Conservation (phyloP, 2,329 filamentous ascomycete genomes). For the Lithohypha guttulata region DNA sequence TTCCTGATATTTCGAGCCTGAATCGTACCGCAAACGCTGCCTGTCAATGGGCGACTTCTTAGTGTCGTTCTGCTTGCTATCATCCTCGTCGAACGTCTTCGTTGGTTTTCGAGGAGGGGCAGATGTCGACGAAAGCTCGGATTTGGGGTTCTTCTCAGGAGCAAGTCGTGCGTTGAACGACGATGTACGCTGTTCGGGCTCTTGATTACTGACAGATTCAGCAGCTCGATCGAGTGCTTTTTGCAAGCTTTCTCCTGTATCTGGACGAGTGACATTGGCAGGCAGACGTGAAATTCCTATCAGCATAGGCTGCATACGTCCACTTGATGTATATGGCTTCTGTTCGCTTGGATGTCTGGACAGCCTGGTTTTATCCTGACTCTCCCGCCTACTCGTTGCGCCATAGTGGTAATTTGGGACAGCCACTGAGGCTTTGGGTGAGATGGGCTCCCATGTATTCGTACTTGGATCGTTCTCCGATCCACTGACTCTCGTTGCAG, state of each 20-base stretch:
- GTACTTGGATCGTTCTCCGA: constrained; percentile 12
- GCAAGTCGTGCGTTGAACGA: constrained; percentile 8
- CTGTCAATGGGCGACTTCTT: constrained; percentile 11
- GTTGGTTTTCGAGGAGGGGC: constrained; percentile 7
- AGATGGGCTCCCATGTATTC: constrained; percentile 2
- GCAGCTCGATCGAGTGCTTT: constrained; percentile 19
- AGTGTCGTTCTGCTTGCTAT: constrained; percentile 18
- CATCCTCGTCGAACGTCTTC: constrained; percentile 18
- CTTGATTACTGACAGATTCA: constrained; percentile 12
- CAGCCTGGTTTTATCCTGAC: constrained; percentile 6
- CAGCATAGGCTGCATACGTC: constrained; percentile 12
- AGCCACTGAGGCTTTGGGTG: neutral
- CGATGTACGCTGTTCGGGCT: neutral
- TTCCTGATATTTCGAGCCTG: constrained; percentile 19
- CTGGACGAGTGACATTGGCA: constrained; percentile 13
- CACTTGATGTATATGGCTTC: constrained; percentile 1
- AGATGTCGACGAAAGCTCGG: constrained; percentile 19
- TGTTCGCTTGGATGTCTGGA: neutral
- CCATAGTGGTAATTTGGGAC: neutral
- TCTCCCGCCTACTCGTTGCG: neutral
- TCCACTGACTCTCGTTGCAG: constrained; percentile 10
- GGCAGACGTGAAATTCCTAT: constrained; percentile 13
- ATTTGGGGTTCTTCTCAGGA: constrained; percentile 14
- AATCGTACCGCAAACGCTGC: constrained; percentile 10
- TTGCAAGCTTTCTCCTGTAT: constrained; percentile 18